Conservation (phyloP, 768 basidiomycete species). For the Phaeotremella skinneri region DNA sequence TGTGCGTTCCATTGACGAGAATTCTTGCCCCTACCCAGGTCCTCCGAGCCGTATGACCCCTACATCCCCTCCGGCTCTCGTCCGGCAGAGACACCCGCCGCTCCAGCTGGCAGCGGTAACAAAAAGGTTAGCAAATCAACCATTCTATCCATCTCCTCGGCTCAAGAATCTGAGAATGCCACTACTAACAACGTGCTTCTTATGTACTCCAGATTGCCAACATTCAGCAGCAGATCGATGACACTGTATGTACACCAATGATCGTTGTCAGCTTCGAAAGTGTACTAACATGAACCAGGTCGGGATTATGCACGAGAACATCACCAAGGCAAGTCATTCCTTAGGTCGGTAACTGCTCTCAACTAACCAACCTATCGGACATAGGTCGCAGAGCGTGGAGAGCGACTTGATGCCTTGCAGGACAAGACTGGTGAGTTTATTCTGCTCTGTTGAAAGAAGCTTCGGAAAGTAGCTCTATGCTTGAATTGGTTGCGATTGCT, state of each 20-base stretch:
- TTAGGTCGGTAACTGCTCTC: not conserved
- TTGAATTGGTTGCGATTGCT: conserved; percentile 2
- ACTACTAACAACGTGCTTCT: too few species aligned
- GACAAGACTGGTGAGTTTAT: conserved; percentile 86
- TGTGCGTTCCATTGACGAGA: too few species aligned
- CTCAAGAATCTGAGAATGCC: too few species aligned
- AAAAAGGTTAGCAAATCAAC: conserved; percentile 55
- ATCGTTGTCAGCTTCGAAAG: conserved; percentile 50
- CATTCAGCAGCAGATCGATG: conserved; percentile 90
- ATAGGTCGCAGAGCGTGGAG: conserved; percentile 76
- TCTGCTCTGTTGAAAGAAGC: not conserved
- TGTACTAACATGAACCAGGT: not conserved
- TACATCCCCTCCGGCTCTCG: conserved; percentile 75
- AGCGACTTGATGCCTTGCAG: conserved; percentile 86
- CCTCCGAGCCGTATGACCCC: conserved; percentile 91
- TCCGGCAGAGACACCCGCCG: conserved; percentile 31
- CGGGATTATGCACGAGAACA: conserved; percentile 92
- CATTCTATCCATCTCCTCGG: too few species aligned
- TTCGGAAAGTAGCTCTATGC: not conserved
- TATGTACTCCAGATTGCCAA: conserved; percentile 68
- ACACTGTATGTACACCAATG: conserved; percentile 62
- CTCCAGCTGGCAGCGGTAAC: conserved; percentile 27
- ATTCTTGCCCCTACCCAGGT: too few species aligned
- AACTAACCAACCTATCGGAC: not conserved
- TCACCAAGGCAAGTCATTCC: conserved; percentile 66